Conservation (phyloP, 1,139 yeast species). For the Scheffersomyces parashehatae region DNA sequence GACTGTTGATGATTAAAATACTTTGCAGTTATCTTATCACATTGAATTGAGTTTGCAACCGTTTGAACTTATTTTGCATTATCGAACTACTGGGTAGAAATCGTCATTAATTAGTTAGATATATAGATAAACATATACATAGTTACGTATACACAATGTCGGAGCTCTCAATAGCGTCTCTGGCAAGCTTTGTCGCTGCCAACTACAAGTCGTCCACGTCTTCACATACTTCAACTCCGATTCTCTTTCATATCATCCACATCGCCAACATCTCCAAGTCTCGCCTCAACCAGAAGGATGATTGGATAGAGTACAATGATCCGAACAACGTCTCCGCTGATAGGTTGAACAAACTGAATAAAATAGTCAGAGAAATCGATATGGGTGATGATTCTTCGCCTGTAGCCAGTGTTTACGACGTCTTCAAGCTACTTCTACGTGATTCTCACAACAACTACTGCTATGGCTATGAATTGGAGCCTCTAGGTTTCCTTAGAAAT, state of each 20-base stretch:
- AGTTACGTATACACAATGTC: neutral
- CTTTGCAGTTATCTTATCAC: too few relatives aligned
- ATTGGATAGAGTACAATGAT: constrained; percentile 39
- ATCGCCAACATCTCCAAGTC: constrained; percentile 39
- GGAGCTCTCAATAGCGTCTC: neutral
- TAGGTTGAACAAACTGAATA: constrained; percentile 24
- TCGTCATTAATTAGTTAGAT: too few relatives aligned
- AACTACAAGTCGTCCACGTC: neutral
- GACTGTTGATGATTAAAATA: too few relatives aligned
- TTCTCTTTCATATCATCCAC: constrained; percentile 33
- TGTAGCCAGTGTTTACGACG: constrained; percentile 2
- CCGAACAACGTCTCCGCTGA: constrained; percentile 46
- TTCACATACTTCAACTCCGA: constrained; percentile 10
- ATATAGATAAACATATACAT: too few relatives aligned
- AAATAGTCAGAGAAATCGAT: constrained; percentile 35
- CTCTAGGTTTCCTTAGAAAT: constrained; percentile 33
- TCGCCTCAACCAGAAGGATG: constrained; percentile 35
- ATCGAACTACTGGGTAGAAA: too few relatives aligned
- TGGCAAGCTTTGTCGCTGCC: neutral
- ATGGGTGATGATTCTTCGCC: constrained; percentile 21
- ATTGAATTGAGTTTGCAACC: too few relatives aligned
- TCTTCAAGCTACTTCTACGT: constrained; percentile 34
- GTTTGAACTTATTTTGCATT: too few relatives aligned
- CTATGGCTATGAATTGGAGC: constrained; percentile 43
- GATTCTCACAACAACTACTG: constrained; percentile 34